Evolutionary conservation across 345 rosid species (phyloP).

Genomic region (Euphorbia peplus): DNA sequence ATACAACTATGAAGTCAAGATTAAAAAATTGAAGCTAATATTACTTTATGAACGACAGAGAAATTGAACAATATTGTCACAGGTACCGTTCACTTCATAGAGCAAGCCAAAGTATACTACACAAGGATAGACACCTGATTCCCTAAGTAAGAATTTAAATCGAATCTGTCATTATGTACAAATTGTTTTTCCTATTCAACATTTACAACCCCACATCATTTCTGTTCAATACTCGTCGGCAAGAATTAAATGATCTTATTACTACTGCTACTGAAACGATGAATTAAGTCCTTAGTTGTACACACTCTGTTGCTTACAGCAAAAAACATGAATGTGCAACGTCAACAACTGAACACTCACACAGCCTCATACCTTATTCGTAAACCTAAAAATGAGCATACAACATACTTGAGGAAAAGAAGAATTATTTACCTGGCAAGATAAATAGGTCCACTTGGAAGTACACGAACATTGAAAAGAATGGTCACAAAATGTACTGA

Average conservation of each 20-base stretch:
- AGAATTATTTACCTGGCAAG: constrained; percentile 69
- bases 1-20: not conserved
- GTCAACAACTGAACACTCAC: not conserved
- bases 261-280: not conserved
- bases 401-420: constrained; percentile 8
- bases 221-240: not conserved
- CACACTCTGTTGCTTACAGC: not conserved
- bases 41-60: too few relatives aligned
- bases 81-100: not conserved
- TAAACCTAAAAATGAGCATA: not conserved
- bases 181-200: not conserved
- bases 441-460: constrained; percentile 87
- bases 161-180: not conserved
- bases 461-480: constrained; percentile 92
- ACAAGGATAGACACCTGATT: not conserved
- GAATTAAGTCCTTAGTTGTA: not conserved
- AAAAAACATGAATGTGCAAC: not conserved
- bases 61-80: not conserved
- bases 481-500: constrained; percentile 85
- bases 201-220: not conserved
- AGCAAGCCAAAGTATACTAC: not conserved
- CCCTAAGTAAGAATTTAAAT: not conserved
- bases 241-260: not conserved
- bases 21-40: not conserved
- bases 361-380: not conserved